Evolutionary conservation across 192 early-diverging fungal genomes (phyloP).

Genomic region (Coemansia sp.): DNA sequence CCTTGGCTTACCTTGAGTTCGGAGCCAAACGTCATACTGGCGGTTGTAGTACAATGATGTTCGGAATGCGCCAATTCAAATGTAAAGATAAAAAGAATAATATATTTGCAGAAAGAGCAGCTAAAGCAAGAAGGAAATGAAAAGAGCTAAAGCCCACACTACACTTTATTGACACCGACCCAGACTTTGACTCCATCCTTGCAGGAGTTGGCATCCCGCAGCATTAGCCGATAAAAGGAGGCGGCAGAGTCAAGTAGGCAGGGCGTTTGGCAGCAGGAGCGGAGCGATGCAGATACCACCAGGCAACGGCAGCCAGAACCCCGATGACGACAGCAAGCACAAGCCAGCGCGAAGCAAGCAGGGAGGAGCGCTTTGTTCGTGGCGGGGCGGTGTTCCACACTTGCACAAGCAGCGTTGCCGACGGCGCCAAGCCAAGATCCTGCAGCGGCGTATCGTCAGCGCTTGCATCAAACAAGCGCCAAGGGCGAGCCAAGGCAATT

Average conservation of each 20-base stretch:
- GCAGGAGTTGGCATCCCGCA: too few species aligned
- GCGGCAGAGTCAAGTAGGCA: background rate
- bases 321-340: slow-evolving; percentile 1
- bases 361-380: background rate
- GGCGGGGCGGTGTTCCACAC: slow-evolving; percentile 4
- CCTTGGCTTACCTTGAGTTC: slow-evolving; percentile 43
- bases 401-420: slow-evolving; percentile 29
- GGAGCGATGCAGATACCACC: background rate
- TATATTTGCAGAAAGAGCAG: too few species aligned
- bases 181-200: too few species aligned
- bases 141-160: too few species aligned
- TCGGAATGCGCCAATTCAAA: too few species aligned
- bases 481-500: slow-evolving; percentile 8
- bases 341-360: background rate
- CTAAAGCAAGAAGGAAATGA: too few species aligned
- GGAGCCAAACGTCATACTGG: slow-evolving; percentile 46
- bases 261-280: background rate
- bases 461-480: slow-evolving; percentile 2
- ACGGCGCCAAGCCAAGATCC: slow-evolving; percentile 28
- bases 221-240: background rate
- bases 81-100: too few species aligned
- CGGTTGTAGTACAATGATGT: too few species aligned
- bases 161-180: too few species aligned
- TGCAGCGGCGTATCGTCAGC: slow-evolving; percentile 13
- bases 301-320: slow-evolving; percentile 1